Base-by-base conservation (phyloP, 306 rosid genomes). In the Hippophae rhamnoides region DNA sequence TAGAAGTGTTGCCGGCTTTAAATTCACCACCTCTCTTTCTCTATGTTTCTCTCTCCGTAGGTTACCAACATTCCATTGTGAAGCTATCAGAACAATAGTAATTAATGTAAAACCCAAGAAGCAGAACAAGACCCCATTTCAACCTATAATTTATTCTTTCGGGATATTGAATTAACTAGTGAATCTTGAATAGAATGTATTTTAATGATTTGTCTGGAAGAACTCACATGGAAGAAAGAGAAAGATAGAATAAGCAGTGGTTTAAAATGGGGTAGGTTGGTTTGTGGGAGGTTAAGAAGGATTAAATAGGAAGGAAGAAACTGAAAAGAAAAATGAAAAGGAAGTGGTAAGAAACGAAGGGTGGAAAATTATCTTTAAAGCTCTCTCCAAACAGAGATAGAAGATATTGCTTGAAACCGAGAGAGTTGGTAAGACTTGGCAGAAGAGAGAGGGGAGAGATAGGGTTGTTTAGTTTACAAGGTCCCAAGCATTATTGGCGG, bases 401-500 rank as follows among this genome's bases (percentile, higher is more conserved):
- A 7, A 66, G 76, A 74, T 65, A 68, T 52, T 63, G 47, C 79
- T 71, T 62, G 73, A 75, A 69, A 72, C 56, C 54, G 71, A 12
- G 70, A 63, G 64, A 64, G 51, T 59, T 63, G 57, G 78, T 51
- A 57, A 66, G 74, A 67, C 56, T 41, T 52, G 9, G 69, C 41
- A 55, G 72, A 12, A 9, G 60, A 9, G 66, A 55, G 68, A 64
- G 69, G 47, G 14, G 54, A 49, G 69, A 54, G 67, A 48, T 47
- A 26, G 71, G 71, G 66, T 56, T 86, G 82, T 82, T 84, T 82
- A 77, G 78, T 78, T 85, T 81, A 65, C 74, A 81, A 81, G 81
- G 81, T 70, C 89, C 83, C 78, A 82, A 85, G 82, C 95, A 83
- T 87, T 92, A 92, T 92, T 92, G 96, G 87, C 76, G 78, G 84